Evolutionary conservation across 441 rosid genomes (phyloP).

Genomic region (Viola pubescens): DNA sequence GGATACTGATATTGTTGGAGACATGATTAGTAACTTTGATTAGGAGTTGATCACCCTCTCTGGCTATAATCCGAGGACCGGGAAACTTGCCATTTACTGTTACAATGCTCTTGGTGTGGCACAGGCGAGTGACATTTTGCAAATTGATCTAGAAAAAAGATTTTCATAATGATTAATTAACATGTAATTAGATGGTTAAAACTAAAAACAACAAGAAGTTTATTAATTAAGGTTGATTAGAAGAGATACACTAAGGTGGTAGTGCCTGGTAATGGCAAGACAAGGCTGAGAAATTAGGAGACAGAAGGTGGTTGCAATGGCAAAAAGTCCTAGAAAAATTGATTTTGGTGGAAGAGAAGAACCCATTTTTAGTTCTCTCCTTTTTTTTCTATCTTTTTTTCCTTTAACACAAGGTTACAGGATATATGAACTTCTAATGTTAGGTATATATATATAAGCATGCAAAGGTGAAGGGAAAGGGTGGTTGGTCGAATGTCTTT

Average conservation of each 20-base stretch:
- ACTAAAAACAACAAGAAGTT: neutral
- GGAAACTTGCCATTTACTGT: conserved; percentile 25
- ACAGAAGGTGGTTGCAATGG: conserved; percentile 17
- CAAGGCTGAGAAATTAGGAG: conserved; percentile 16
- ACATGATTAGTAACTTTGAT: conserved; percentile 36
- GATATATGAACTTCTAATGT: neutral
- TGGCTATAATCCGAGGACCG: conserved; percentile 34
- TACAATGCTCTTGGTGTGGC: conserved; percentile 1
- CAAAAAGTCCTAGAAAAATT: conserved; percentile 17
- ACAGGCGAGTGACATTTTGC: conserved; percentile 40
- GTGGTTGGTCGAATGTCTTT: too few relatives aligned
- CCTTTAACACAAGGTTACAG: neutral
- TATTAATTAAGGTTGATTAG: neutral
- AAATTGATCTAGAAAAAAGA: conserved; percentile 26
- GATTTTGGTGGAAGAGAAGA: conserved; percentile 23
- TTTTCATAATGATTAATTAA: neutral
- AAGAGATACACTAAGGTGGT: conserved; percentile 35
- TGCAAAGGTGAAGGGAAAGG: too few relatives aligned
- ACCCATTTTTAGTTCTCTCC: conserved; percentile 25
- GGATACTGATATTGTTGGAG: conserved; percentile 37
- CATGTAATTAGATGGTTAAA: neutral
- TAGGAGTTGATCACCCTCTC: conserved; percentile 44
- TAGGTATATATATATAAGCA: neutral
- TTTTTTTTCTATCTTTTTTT: neutral
- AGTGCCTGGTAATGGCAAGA: conserved; percentile 30